Percentiles rank a stretch among this genome's conserved stretches.
phyloP scores from a whole-genome alignment of 2,329 filamentous ascomycete genomes.

The Cyanodermella asteris region DNA sequence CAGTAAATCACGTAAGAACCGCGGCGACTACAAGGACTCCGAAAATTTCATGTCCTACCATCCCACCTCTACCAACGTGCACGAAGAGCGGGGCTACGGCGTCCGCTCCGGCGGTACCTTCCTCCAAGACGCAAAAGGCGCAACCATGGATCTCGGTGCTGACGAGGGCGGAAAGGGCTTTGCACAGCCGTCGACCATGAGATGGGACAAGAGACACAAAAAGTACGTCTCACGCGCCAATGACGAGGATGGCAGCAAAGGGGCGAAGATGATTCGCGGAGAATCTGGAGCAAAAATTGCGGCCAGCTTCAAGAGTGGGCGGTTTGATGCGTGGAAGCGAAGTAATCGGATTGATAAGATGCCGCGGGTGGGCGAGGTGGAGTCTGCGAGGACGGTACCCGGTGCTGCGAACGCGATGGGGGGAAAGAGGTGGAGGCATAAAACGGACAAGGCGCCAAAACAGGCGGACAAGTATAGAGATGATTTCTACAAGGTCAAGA shows the following conservation, averaged over 20 bases:
- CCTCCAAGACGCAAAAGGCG: slow-evolving; percentile 64
- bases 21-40: slow-evolving; percentile 45
- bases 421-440: slow-evolving; percentile 57
- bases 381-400: slow-evolving; percentile 33
- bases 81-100: slow-evolving; percentile 81
- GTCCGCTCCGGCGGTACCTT: slow-evolving; percentile 79
- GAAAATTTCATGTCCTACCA: slow-evolving; percentile 96
- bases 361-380: slow-evolving; percentile 64
- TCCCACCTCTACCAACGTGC: slow-evolving; percentile 55
- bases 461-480: slow-evolving; percentile 78
- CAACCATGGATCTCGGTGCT: slow-evolving; percentile 78
- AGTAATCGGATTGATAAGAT: slow-evolving; percentile 59
- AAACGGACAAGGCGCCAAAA: slow-evolving; percentile 71
- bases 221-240: slow-evolving; percentile 86
- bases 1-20: slow-evolving; percentile 10
- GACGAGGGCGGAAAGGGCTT: slow-evolving; percentile 69
- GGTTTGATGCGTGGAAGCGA: slow-evolving; percentile 83
- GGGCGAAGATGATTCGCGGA: slow-evolving; percentile 53
- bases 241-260: slow-evolving; percentile 76
- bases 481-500: slow-evolving; percentile 78
- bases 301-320: slow-evolving; percentile 74
- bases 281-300: slow-evolving; percentile 94
- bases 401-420: slow-evolving; percentile 8
- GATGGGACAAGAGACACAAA: slow-evolving; percentile 92
- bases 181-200: slow-evolving; percentile 54